Base-by-base conservation (phyloP, 495 filamentous ascomycete genomes). In the Chaetomium tenue region DNA sequence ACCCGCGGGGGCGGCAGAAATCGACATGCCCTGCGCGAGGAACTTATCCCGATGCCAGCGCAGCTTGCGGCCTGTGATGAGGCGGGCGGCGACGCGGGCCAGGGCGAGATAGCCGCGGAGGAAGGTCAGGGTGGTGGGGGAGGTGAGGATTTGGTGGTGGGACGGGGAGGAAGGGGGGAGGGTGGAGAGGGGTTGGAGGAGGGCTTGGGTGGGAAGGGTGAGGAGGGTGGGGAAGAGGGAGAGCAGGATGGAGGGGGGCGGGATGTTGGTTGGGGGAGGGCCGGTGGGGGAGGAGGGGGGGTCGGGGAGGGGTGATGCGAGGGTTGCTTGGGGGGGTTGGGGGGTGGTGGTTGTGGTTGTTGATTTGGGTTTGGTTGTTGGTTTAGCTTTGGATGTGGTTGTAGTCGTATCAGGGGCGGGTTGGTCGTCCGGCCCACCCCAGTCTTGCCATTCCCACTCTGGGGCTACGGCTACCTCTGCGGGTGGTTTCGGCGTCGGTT, bases 31-130 rank as follows among this genome's bases (percentile, higher is more conserved):
- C 74, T 96, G 90, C n/a, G 87, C 82, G n/a, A 97, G 83, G 68
- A 88, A 83, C 56, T 82, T 85, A 76, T 97, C 93, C 58, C 93
- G 84, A 75, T 93, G 93, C 93, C 93, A 97, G 58, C 94, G 88
- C 54, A 88, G 75, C 61, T 88, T 90, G 59, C 94, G 87, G 37
- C 94, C 94, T 3, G 91, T 90, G 63, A 98, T 88, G 52, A 98
- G 84, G 26, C 88, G 89, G 16, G 88, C 91, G 25, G 85, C 85
- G 13, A 93, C 89, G 16, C 83, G 84, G 5, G 87, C 80, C 3
- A 87, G 79, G 67, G 76, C 77, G n/a, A 83, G 78, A 68, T 78
- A 82, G n/a, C 72, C 76, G 39, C 72, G 80, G 57, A 86, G 74
- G 61, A 88, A 90, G 20, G 73, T 64, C 20, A 81, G 71, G 0